Evolutionary conservation across 768 basidiomycete genomes (phyloP), one percentile per base, ranked within the genome.

Genomic region (Podaxis sp.): DNA sequence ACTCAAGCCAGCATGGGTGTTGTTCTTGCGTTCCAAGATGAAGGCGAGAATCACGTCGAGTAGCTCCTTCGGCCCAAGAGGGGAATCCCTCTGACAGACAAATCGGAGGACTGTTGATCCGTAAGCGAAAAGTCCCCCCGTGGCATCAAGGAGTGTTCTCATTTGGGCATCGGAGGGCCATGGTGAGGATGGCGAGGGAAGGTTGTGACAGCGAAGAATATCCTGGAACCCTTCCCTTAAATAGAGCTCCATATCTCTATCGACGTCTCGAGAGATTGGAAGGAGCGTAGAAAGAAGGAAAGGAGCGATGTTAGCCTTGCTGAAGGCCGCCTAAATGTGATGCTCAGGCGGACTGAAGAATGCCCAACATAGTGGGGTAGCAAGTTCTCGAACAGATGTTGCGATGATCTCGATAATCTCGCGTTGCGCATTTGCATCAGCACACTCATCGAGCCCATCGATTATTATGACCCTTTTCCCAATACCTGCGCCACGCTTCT

Each of bases 341-440:
- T 49, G 22, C 24, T 59, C 48, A 1, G 58, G 58, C 7, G 49
- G 58, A 26, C 58, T 59, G 36, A 59, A 51, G 36, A 59, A 51
- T 2, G 37, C 48, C 58, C 58, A 59, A 1, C 15, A 26, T 3
- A 51, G 17, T 13, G 58, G 48, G 4, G 58, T 49, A 24, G 58
- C 15, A 5, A 38, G 33, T 1, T 22, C 7, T 13, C 49, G 17
- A 4, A 37, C 49, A 7, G 58, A 49, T 2, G 11, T 33, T 12
- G 58, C 33, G 15, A 59, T 36, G 20, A 59, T 51, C 3, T 40
- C 22, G 13, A 51, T 22, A 20, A 59, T 59, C 20, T 51, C 50
- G 49, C 58, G 26, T 12, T 59, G 58, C 2, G 58, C 46, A 3
- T 38, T 10, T 15, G 40, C 11, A 15, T 28, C 36, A n/a, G 38